A percentile compares a stretch with the other conserved stretches of the same genome.
Conservation (phyloP, 139 green algal species). For the Prasinococcaceae sp. region DNA sequence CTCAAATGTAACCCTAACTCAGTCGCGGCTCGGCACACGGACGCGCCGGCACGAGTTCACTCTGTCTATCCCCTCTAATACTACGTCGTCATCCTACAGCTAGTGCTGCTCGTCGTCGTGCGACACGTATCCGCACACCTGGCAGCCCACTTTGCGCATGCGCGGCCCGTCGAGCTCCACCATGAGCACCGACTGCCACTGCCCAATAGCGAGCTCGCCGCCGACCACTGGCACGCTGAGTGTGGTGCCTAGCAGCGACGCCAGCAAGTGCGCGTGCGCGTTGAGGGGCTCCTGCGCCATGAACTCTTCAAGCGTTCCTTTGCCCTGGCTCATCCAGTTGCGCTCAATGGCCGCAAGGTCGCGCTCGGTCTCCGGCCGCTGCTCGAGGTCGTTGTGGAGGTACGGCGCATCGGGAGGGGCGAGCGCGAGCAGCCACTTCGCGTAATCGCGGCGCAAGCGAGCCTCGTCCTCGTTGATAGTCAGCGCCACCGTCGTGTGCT, state of each 20-base stretch:
- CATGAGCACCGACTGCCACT: background rate
- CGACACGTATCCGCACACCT: conserved; percentile 32
- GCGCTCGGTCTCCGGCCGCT: background rate
- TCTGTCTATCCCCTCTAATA: background rate
- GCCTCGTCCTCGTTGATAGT: background rate
- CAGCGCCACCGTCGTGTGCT: background rate
- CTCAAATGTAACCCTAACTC: too few species aligned
- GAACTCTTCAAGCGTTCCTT: background rate
- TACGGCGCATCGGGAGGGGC: background rate
- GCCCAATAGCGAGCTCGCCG: background rate
- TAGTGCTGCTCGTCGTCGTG: background rate
- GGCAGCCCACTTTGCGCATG: conserved; percentile 47
- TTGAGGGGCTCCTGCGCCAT: background rate
- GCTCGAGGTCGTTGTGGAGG: background rate
- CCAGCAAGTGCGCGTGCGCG: background rate
- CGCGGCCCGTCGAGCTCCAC: conserved; percentile 60
- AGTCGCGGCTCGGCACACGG: too few species aligned
- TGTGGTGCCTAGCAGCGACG: background rate
- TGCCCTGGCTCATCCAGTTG: background rate
- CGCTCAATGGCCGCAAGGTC: background rate
- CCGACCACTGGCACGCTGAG: background rate
- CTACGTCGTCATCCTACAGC: too few species aligned
- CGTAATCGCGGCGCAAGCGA: background rate
- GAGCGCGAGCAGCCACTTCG: background rate
- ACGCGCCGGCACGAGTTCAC: background rate